These are phyloP conservation scores for Uncinocarpus reesii DNA, from an alignment of 2,329 filamentous ascomycete genomes.

Conservation along the genomic window DNA sequence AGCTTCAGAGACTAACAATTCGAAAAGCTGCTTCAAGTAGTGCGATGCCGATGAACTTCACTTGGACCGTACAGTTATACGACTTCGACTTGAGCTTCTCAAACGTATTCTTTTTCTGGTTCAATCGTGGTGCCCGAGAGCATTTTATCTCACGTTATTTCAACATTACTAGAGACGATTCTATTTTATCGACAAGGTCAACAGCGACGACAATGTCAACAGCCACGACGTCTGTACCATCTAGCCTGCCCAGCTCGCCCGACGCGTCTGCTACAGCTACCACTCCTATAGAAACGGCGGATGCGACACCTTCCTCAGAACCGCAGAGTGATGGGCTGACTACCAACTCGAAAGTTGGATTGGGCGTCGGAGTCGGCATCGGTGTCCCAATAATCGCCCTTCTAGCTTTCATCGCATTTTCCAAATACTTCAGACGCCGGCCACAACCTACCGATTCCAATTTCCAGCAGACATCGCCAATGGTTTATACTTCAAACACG, in stretches of 20 bases:
- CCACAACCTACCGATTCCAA: too few relatives aligned
- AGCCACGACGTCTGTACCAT: too few relatives aligned
- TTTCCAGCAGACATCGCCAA: too few relatives aligned
- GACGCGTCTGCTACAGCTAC: background rate
- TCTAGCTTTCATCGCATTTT: background rate
- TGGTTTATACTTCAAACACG: too few relatives aligned
- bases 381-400: conserved; percentile 1
- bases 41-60: conserved; percentile 5
- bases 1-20: too few relatives aligned
- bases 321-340: background rate
- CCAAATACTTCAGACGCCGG: background rate
- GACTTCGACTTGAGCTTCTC: conserved; percentile 7
- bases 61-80: conserved; percentile 10
- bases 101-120: conserved; percentile 14
- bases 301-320: too few relatives aligned
- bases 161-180: conserved; percentile 7
- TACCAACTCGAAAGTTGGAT: background rate
- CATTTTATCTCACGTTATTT: conserved; percentile 10
- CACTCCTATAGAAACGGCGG: background rate
- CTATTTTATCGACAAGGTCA: background rate
- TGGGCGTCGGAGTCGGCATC: conserved; percentile 1
- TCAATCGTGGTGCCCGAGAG: background rate
- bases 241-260: too few relatives aligned
- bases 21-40: background rate
- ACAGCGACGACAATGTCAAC: too few relatives aligned